Base-by-base conservation (phyloP, 495 filamentous ascomycete species). In the Zalerion maritima region DNA sequence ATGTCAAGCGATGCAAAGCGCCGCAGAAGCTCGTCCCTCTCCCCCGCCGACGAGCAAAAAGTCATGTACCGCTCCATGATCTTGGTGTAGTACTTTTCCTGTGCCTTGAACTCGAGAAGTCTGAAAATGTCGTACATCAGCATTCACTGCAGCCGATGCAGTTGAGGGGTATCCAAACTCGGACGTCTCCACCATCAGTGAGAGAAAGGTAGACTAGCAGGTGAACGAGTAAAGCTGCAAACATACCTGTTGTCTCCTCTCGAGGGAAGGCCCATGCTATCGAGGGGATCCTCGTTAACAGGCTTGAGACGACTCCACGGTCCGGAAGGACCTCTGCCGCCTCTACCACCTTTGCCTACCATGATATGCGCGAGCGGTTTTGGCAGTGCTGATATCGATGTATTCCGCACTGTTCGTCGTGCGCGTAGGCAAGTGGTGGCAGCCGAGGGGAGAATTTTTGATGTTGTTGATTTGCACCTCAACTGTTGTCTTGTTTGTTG, bases 31-130 rank as follows among this genome's bases (percentile, higher is more conserved):
- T 73, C 66, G 36, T 79, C 71, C 19, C 68, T 57, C 45, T 72
- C 64, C 29, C 66, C 68, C 17, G 71, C 66, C 8, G 63, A 50
- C 24, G 78, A 78, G 56, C 83, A 89, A 53, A 94, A 89, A 36
- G 65, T 69, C 62, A 91, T 76, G 55, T 89, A 97, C 29, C 82
- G 73, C 39, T 81, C 70, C 31, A 80, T 69, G 37, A 96, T 87
- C 45, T 71, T 83, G 41, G 77, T 64, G 52, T 80, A 94, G 64
- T 91, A 94, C 18, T 64, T 52, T 50, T 87, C 73, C 50, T 94
- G 85, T 9, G 60, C 64, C 46, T 75, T 78, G 41, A 67, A 57
- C 36, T 83, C 73, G 27, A 86, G 67, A 17, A 94, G 62, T 45
- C 84, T 93, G 36, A 31, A 12, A 24, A 21, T 9, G 6, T 12